These are phyloP conservation scores for Akanthomyces lecanii DNA, from an alignment of 2,329 filamentous ascomycete species.

Conservation along the genomic window DNA sequence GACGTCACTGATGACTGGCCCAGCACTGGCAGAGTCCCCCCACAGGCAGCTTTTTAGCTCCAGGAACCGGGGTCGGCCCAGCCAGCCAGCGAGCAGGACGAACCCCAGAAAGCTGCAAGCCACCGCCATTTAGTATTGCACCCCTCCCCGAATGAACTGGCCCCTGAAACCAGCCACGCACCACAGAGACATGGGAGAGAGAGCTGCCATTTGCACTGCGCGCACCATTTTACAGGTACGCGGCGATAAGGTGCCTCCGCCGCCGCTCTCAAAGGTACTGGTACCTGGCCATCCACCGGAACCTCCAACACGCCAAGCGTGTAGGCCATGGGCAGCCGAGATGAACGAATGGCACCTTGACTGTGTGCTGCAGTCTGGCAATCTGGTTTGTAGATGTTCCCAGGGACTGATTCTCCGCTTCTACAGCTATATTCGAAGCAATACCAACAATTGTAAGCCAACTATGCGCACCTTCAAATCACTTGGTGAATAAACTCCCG, in stretches of 20 bases:
- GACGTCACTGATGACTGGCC: no score
- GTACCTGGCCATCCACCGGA: slow-evolving; percentile 4
- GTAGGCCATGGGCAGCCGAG: background rate
- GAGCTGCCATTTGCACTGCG: background rate
- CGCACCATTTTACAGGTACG: background rate
- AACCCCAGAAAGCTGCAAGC: background rate
- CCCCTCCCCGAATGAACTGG: background rate
- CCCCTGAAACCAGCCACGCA: slow-evolving; percentile 17
- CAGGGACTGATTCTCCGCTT: no score
- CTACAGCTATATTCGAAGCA: no score
- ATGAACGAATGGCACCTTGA: background rate
- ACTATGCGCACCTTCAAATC: no score
- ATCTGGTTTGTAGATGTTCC: no score
- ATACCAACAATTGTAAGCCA: no score
- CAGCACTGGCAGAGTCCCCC: no score
- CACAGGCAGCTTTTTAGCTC: background rate
- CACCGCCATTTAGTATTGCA: background rate
- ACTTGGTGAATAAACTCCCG: background rate
- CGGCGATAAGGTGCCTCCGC: background rate
- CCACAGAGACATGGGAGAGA: background rate
- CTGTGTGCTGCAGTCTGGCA: background rate
- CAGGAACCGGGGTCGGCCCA: slow-evolving; percentile 1
- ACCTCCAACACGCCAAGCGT: slow-evolving; percentile 13
- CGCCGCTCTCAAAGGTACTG: background rate
- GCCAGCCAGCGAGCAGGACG: background rate